Conservation (phyloP, 2,329 filamentous ascomycete species). For the Nigrospora sphaerica region DNA sequence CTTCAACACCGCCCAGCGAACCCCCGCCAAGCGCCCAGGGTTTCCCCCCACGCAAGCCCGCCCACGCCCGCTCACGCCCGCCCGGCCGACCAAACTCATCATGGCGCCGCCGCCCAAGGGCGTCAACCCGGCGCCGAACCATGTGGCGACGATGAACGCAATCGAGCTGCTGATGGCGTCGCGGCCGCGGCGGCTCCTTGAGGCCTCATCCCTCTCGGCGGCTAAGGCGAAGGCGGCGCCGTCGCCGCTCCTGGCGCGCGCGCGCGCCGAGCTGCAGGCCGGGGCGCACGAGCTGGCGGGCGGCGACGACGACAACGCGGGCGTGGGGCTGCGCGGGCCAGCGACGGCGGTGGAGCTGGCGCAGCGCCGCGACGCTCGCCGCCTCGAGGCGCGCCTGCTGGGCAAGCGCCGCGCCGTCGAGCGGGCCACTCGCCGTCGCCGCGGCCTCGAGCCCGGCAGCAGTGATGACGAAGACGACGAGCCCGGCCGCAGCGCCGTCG, state of each 20-base stretch:
- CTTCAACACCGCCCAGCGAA: too few relatives aligned
- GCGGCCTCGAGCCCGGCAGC: slow-evolving; percentile 6
- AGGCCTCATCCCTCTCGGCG: neutral
- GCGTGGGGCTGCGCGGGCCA: slow-evolving; percentile 6
- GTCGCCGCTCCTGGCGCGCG: neutral
- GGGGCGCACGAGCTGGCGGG: slow-evolving; percentile 5
- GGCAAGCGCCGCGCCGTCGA: slow-evolving; percentile 9
- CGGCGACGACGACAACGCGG: slow-evolving; percentile 10
- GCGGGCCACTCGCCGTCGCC: slow-evolving; percentile 11
- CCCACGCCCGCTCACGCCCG: too few relatives aligned
- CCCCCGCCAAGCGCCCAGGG: too few relatives aligned
- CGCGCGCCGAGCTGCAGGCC: neutral
- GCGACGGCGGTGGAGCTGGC: slow-evolving; percentile 1
- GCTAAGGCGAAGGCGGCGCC: neutral
- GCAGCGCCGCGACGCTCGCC: neutral
- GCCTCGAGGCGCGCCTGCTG: neutral
- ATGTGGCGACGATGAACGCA: slow-evolving; percentile 20
- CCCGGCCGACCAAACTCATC: too few relatives aligned
- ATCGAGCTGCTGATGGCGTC: slow-evolving; percentile 18
- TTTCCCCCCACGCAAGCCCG: too few relatives aligned
- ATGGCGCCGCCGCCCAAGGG: neutral
- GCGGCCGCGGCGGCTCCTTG: slow-evolving; percentile 1
- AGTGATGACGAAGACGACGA: slow-evolving; percentile 19
- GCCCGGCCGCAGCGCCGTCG: slow-evolving; percentile 20
- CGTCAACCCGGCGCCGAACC: slow-evolving; percentile 22